Conservation (phyloP, 257 asterid genomes). For the Solanum etuberosum region DNA sequence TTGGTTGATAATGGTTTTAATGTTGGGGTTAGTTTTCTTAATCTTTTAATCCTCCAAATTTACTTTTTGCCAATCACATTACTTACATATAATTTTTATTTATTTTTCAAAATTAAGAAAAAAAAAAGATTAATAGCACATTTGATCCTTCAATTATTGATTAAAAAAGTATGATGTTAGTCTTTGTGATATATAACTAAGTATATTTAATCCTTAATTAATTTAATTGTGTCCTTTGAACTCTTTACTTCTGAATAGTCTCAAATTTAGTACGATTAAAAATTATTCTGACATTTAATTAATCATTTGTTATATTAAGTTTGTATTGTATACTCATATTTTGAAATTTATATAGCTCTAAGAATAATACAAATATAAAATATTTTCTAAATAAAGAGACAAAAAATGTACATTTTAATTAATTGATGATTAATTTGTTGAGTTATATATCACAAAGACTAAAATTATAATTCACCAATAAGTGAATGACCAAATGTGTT, state of each 20-base stretch:
- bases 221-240: not conserved
- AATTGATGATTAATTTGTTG: too few relatives aligned
- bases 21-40: constrained; percentile 36
- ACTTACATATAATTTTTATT: not conserved
- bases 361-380: not conserved
- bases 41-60: not conserved
- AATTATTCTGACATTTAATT: too few relatives aligned
- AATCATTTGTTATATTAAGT: not conserved
- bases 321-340: not conserved
- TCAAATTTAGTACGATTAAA: not conserved
- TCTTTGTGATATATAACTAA: not conserved
- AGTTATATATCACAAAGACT: not conserved
- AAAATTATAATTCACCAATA: not conserved
- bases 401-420: too few relatives aligned
- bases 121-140: not conserved
- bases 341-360: not conserved
- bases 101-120: too few relatives aligned
- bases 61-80: not conserved
- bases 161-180: not conserved
- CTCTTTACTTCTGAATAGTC: not conserved
- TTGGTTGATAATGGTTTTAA: constrained; percentile 53
- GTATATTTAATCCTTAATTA: not conserved
- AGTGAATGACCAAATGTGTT: too few relatives aligned
- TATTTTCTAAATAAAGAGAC: not conserved
- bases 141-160: not conserved